Evolutionary conservation across 2,329 filamentous ascomycete species (phyloP), one percentile per base, ranked within the genome.

Genomic region (Lasiodiplodia sp.): DNA sequence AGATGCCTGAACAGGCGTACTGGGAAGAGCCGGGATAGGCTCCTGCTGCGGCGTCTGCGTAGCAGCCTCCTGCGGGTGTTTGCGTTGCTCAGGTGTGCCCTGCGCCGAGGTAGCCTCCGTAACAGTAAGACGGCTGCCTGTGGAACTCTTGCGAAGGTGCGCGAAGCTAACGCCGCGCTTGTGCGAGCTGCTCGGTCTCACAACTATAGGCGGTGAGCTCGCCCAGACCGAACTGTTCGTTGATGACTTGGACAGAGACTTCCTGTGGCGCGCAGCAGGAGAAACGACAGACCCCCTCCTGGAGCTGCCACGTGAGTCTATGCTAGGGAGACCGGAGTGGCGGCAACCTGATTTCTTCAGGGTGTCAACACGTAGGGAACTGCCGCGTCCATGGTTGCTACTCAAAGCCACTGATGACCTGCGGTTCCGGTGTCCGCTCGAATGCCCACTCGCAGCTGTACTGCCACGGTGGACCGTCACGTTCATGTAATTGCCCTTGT

Each of bases 111-210:
- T 64, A 11, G 60, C 47, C 60, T 64, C 60, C 60, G 60, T 64
- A 64, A 64, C 60, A 52, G 78, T 81, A 60, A 80, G 75, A 62
- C 76, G 76, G 67, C 79, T 84, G 5, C 77, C 76, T 38, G 78
- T 79, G 6, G 83, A 85, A 37, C 80, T 78, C 57, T 80, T 78
- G 37, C 85, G 83, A 23, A 85, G 73, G 72, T 90, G 88, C 5
- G 82, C 82, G 76, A 92, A 92, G 75, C 86, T 90, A 28, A 92
- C 87, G 70, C 86, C 86, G 56, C 89, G 85, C 76, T 85, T 89
- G 74, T 88, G 79, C 55, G 78, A 82, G 71, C 86, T 86, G 44
- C 82, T 81, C 4, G 86, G 84, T 82, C 71, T 84, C 81, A 75
- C 76, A 64, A 82, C 74, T 44, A 83, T 74, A 21, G 83, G 83